Evolutionary conservation across 768 basidiomycete genomes (phyloP), one percentile per base, ranked within the genome.

Genomic region (Lactarius hengduanensis): DNA sequence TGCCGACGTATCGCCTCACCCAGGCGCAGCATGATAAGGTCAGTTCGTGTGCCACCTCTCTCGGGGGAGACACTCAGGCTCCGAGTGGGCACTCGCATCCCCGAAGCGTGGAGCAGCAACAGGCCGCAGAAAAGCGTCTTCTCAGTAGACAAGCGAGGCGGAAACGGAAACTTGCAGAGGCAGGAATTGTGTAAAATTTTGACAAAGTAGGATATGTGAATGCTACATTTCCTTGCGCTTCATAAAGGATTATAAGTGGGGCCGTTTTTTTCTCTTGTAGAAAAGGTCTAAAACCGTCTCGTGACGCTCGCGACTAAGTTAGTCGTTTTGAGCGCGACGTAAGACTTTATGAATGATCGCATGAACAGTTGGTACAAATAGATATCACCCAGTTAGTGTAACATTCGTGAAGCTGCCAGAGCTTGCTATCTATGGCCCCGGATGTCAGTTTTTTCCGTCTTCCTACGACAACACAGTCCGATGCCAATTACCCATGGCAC

Each of bases 171-270:
- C 79, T 98, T 65, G 84, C 82, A 55, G 88, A 87, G 66, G 79
- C 82, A 10, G 96, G 95, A 4, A 96, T 99, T 74, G 83, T 88
- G 57, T 98, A 98, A 73, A 86, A 96, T 70, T 88, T 96, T 61
- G 84, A 87, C 50, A 79, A 81, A n/a, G 87, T 87, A 56, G 86
- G 87, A 74, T 97, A 96, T 79, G 93, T 94, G 75, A 78, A 92
- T 83, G 30, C 34, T 18, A 20, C 32, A 54, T 9, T 63, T 8
- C 55, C 20, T 63, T 53, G 11, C 57, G 34, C 28, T 56, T 26
- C 1, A 56, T 11, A 28, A 26, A 28, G 28, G 28, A 28, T 28
- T 28, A 28, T 28, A 28, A 28, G 28, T 28, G 3, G 28, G 28
- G 28, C 28, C 16, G n/a, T n/a, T n/a, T 20, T 18, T n/a, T 22